A percentile compares a stretch with the other conserved stretches of the same genome.
Conservation (phyloP, 768 basidiomycete genomes). For the Pleurotus cornucopiae region DNA sequence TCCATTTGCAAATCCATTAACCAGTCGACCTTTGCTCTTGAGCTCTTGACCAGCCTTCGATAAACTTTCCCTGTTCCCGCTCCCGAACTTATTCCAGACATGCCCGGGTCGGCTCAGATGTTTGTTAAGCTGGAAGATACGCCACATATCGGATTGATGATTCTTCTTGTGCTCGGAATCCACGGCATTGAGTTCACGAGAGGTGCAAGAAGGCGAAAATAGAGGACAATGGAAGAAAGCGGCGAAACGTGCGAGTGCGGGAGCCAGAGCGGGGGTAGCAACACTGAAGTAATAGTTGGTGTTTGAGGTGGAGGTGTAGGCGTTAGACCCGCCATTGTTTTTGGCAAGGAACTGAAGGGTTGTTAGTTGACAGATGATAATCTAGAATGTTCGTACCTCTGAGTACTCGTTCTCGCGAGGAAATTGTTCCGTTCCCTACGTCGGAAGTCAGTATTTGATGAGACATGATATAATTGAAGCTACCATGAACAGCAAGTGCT, state of each 20-base stretch:
- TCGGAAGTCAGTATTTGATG: not conserved
- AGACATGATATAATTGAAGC: conserved; percentile 20
- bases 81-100: conserved; percentile 90
- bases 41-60: conserved; percentile 55
- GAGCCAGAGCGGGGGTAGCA: conserved; percentile 54
- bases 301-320: conserved; percentile 87
- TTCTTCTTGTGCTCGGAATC: conserved; percentile 98
- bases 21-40: conserved; percentile 44
- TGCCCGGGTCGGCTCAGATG: conserved; percentile 75
- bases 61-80: conserved; percentile 75
- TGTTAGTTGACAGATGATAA: conserved; percentile 10
- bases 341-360: conserved; percentile 61
- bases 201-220: conserved; percentile 80
- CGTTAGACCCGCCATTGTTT: conserved; percentile 85
- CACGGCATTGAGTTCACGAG: conserved; percentile 90
- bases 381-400: conserved; percentile 44
- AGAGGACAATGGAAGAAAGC: conserved; percentile 93
- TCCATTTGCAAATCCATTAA: conserved; percentile 5
- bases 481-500: conserved; percentile 95
- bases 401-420: conserved; percentile 94
- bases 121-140: conserved; percentile 94
- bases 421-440: conserved; percentile 76
- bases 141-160: conserved; percentile 84
- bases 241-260: conserved; percentile 74
- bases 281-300: conserved; percentile 88